Base-by-base conservation (phyloP, 192 early-diverging fungal genomes). In the Dissophora globulifera region DNA sequence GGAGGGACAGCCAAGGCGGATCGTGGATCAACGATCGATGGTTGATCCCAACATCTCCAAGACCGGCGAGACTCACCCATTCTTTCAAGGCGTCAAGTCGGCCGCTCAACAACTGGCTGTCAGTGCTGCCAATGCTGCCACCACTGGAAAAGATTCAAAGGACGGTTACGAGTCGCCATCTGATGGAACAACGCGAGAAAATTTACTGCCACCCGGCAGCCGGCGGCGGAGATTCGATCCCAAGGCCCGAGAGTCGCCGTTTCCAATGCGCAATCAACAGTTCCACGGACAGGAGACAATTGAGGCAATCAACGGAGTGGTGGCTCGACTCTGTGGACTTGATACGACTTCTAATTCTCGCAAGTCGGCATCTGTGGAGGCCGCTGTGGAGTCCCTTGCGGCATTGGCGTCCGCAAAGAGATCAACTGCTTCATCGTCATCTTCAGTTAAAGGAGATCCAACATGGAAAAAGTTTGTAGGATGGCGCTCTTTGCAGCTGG, bases 1-100 rank as follows among this genome's bases (percentile, higher is more conserved):
- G n/a, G n/a, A n/a, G n/a, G n/a, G n/a, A 38, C 35, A 9, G 35
- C 13, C 35, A 38, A 6, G 43, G 32, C 27, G 33, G 1, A 13
- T 48, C 15, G n/a, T 31, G 1, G 45, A 57, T 50, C 53, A 27
- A 43, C 55, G 57, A 35, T 19, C 53, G 0, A 58, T 63, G 17
- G n/a, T 76, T 16, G 72, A 76, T 56, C 72, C 72, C 31, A 76
- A 76, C 17, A 60, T 76, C 45, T 76, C 72, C 17, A 76, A 76
- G 35, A 43, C 57, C 9, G 72, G 72, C 13, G 72, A 76, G 40
- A 76, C 72, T 1, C 72, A 76, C 38, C 53, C 43, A 26, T 76
- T 76, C 46, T 76, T 76, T 27, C 72, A 76, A 26, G 72, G 67
- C 12, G 58, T 67, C 51, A 76, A 67, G 30, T 45, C 58, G 1